These are phyloP conservation scores for Ziziphus jujuba DNA, from an alignment of 306 rosid species.

Conservation along the genomic window DNA sequence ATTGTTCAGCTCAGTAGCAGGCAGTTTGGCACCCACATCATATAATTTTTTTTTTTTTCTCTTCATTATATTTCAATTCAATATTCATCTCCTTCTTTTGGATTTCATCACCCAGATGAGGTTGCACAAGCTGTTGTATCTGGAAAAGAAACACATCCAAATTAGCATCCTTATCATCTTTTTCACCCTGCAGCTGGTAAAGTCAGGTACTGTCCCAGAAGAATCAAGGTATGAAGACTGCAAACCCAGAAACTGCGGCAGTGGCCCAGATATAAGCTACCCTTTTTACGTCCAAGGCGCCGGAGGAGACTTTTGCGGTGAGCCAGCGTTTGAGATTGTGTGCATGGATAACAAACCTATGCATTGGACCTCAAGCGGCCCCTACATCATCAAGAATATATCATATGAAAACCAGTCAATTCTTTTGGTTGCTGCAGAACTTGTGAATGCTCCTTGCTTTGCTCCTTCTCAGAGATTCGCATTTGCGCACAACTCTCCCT, in stretches of 20 bases:
- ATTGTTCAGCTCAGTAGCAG: too few species aligned
- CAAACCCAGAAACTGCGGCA: not conserved
- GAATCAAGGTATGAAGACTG: not conserved
- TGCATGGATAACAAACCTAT: not conserved
- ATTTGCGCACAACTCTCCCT: not conserved
- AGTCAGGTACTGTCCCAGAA: not conserved
- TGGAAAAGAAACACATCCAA: not conserved
- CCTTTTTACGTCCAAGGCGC: not conserved
- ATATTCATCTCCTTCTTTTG: too few species aligned
- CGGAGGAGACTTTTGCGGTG: not conserved
- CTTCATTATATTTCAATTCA: not conserved
- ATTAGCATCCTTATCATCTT: not conserved
- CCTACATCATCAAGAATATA: not conserved
- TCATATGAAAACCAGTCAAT: slow-evolving; percentile 1
- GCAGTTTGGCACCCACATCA: not conserved
- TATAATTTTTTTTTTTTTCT: not conserved
- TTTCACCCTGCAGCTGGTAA: not conserved
- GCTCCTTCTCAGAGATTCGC: not conserved
- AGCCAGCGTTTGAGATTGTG: not conserved
- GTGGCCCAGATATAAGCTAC: slow-evolving; percentile 4
- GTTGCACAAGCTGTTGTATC: not conserved
- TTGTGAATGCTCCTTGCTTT: not conserved
- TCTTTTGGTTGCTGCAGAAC: not conserved
- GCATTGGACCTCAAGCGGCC: not conserved
- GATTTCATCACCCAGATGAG: slow-evolving; percentile 5